Evolutionary conservation across 2,329 filamentous ascomycete species (phyloP).

Genomic region (Venturia oleaginea): DNA sequence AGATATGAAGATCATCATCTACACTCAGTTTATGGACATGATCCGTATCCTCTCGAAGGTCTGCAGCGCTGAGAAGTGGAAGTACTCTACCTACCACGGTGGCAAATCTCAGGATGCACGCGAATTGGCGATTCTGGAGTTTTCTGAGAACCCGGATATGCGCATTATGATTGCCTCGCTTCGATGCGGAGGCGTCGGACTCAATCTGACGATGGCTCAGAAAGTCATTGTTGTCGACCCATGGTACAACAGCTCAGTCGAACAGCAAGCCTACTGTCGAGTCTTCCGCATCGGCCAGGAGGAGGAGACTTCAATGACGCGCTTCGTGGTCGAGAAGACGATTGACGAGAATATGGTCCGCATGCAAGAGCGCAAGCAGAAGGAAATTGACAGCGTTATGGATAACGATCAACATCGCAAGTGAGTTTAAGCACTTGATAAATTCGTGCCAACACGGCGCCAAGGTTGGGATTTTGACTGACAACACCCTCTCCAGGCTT

Average conservation of each 20-base stretch:
- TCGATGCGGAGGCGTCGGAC: slow-evolving; percentile 46
- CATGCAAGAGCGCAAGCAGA: slow-evolving; percentile 48
- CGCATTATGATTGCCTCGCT: slow-evolving; percentile 48
- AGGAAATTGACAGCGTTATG: slow-evolving; percentile 34
- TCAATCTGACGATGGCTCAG: slow-evolving; percentile 51
- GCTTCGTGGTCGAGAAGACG: slow-evolving; percentile 46
- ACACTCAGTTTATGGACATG: slow-evolving; percentile 49
- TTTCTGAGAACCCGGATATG: slow-evolving; percentile 31
- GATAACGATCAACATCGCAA: slow-evolving; percentile 30
- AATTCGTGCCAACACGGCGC: neutral
- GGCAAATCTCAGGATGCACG: slow-evolving; percentile 37
- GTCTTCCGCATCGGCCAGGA: slow-evolving; percentile 57
- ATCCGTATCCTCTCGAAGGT: slow-evolving; percentile 42
- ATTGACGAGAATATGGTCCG: slow-evolving; percentile 49
- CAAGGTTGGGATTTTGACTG: neutral
- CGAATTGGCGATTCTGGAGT: slow-evolving; percentile 37
- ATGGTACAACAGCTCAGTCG: slow-evolving; percentile 51
- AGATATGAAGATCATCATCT: slow-evolving; percentile 49
- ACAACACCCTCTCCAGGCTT: slow-evolving; percentile 19
- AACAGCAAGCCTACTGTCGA: slow-evolving; percentile 57
- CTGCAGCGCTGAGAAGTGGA: slow-evolving; percentile 43
- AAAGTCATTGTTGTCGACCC: slow-evolving; percentile 40
- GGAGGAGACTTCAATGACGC: slow-evolving; percentile 49
- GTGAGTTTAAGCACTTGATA: slow-evolving; percentile 16
- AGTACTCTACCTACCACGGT: slow-evolving; percentile 40